phyloP scores from a whole-genome alignment of 2,329 filamentous ascomycete genomes.

The Arthrobotrys musiformis region DNA sequence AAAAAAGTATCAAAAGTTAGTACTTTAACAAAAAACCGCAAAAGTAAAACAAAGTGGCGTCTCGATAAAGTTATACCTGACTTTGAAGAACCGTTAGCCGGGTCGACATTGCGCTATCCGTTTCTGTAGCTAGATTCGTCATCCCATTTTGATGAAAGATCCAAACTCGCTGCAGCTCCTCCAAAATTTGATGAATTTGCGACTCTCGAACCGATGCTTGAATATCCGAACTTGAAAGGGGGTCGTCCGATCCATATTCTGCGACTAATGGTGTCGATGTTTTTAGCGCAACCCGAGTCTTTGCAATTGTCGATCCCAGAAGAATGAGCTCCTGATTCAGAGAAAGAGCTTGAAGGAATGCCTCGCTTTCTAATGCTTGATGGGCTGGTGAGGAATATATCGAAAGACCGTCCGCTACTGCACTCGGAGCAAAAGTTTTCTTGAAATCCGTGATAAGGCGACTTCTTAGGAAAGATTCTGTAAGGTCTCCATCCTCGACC shows the following conservation, averaged over 20 bases:
- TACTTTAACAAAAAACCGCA: conserved; percentile 61
- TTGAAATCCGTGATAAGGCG: conserved; percentile 65
- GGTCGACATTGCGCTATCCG: conserved; percentile 40
- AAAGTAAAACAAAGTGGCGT: conserved; percentile 54
- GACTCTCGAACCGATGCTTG: conserved; percentile 45
- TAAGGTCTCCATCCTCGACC: conserved; percentile 67
- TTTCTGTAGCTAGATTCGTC: conserved; percentile 54
- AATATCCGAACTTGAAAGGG: conserved; percentile 31
- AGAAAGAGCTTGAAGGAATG: conserved; percentile 55
- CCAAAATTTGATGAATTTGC: conserved; percentile 44
- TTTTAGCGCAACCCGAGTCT: conserved; percentile 36
- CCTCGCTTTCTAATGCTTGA: conserved; percentile 62
- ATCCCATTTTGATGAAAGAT: conserved; percentile 51
- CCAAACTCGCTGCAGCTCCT: conserved; percentile 44
- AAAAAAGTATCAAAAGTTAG: conserved; percentile 51
- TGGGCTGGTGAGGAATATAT: conserved; percentile 61
- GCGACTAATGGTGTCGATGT: conserved; percentile 44
- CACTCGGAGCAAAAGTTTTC: conserved; percentile 45
- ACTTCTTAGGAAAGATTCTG: conserved; percentile 65
- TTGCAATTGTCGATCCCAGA: conserved; percentile 55
- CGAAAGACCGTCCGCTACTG: conserved; percentile 57
- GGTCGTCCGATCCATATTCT: conserved; percentile 56
- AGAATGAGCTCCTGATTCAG: conserved; percentile 58
- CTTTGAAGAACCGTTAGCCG: conserved; percentile 60
- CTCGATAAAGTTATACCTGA: conserved; percentile 61